Evolutionary conservation across 75 land plant genomes (phyloP).

Genomic region (Pinus tabuliformis): DNA sequence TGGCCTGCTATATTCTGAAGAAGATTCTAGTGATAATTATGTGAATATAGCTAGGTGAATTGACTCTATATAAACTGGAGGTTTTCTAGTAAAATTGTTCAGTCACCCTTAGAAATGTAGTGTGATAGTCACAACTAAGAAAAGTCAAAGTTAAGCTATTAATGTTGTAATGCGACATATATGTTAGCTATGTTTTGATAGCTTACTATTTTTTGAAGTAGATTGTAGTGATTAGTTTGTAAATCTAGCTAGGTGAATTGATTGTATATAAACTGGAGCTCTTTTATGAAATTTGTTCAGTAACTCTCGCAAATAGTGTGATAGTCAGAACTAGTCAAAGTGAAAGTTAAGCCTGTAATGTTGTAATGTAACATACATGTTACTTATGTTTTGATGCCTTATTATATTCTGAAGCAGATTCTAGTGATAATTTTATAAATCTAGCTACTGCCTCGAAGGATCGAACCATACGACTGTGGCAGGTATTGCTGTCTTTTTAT

Average conservation of each 20-base stretch:
- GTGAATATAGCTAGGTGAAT: slow-evolving; percentile 28
- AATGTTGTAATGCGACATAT: neutral
- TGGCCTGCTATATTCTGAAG: neutral
- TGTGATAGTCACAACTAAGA: no score
- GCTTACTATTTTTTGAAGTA: no score
- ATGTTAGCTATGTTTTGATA: neutral
- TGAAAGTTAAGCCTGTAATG: neutral
- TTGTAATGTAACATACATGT: neutral
- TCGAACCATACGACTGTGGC: slow-evolving; percentile 65
- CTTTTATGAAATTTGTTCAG: neutral
- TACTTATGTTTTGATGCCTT: neutral
- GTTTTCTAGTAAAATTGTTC: neutral
- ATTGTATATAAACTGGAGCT: neutral
- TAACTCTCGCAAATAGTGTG: neutral
- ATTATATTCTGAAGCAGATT: neutral
- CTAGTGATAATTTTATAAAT: slow-evolving; percentile 10
- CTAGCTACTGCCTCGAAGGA: slow-evolving; percentile 80
- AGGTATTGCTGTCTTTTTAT: slow-evolving; percentile 30
- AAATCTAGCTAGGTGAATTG: slow-evolving; percentile 24
- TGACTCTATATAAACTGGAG: neutral
- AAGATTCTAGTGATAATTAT: neutral
- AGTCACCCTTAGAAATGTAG: neutral
- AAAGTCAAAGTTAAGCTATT: neutral
- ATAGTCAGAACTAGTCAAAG: neutral
- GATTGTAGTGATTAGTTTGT: neutral